Evolutionary conservation across 805 yeast species (phyloP).

Genomic region (Metschnikowia bowlesiae): DNA sequence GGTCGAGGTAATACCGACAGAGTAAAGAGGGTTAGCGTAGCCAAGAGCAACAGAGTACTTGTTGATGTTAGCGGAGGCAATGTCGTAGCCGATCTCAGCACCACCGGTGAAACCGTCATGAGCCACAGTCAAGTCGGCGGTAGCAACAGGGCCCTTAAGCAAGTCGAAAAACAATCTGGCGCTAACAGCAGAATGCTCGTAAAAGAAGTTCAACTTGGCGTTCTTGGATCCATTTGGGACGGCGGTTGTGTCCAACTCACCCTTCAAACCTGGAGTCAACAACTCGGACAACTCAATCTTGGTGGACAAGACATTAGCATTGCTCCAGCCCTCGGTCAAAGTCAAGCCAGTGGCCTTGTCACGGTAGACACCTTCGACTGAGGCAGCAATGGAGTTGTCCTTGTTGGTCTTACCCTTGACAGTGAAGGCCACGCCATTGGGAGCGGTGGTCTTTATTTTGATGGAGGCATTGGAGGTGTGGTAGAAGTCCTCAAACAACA

Average conservation of each 20-base stretch:
- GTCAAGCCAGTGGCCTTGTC: slow-evolving; percentile 92
- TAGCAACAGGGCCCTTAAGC: slow-evolving; percentile 91
- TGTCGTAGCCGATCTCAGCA: slow-evolving; percentile 95
- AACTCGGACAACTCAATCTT: slow-evolving; percentile 89
- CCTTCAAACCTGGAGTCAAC: slow-evolving; percentile 91
- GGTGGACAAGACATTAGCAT: slow-evolving; percentile 86
- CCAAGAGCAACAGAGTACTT: slow-evolving; percentile 93
- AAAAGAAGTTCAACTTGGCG: slow-evolving; percentile 86
- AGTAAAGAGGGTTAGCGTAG: slow-evolving; percentile 83
- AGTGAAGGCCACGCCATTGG: slow-evolving; percentile 93
- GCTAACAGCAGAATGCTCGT: slow-evolving; percentile 87
- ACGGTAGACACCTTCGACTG: slow-evolving; percentile 84
- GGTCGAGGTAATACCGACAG: slow-evolving; percentile 79
- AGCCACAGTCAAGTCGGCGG: slow-evolving; percentile 92
- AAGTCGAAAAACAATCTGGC: slow-evolving; percentile 94
- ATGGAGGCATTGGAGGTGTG: slow-evolving; percentile 84
- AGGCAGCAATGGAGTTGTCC: slow-evolving; percentile 80
- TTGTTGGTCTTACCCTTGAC: slow-evolving; percentile 85
- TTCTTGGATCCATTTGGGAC: slow-evolving; percentile 81
- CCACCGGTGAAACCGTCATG: slow-evolving; percentile 97
- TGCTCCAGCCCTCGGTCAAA: slow-evolving; percentile 97
- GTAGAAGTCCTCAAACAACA: slow-evolving; percentile 88
- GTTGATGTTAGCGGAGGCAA: slow-evolving; percentile 85
- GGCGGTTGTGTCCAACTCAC: slow-evolving; percentile 82
- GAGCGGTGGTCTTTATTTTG: slow-evolving; percentile 88